Base-by-base conservation (phyloP, 1,139 yeast species). In the Pneumocystis wakefieldiae region DNA sequence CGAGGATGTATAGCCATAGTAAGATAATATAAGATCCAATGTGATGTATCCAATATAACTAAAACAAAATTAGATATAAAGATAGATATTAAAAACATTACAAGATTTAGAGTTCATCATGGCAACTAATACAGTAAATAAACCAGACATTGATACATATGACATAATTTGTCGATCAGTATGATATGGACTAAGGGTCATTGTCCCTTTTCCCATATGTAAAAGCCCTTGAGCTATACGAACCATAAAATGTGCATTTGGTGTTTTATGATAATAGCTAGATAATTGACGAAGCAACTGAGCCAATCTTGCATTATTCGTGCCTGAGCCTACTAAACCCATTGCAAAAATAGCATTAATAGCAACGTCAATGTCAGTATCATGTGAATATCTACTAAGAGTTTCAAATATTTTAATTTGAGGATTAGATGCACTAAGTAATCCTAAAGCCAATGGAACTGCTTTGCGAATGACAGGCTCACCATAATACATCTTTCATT, bases 281-380 rank as follows among this genome's bases (percentile, higher is more conserved):
- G 98, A 97, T 71, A 94, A 81, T 75, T 92, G 97, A 74, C 98
- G 83, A 71, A 94, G 81, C 68, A 94, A 80, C 77, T 92, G 98
- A 1, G 97, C 97, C 69, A 94, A 80, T 77, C 99, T 86, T 8
- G 99, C 98, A 73, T 94, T 94, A 76, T 92, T 91, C 55, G 98
- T 94, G 76, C 99, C 99, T 37, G 97, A 94, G 72, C 98, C 98
- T 69, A 92, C 96, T 68, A 94, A 77, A 65, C 99, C 98, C 98
- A 94, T 91, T 59, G 96, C 85, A 72, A 88, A 91, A 67, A 92
- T 91, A 37, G 98, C 91, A 73, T 91, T 94, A 74, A 86, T 86
- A 4, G 98, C 96, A 65, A 94, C 97, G 72, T 89, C 96, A 70
- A 88, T 78, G 74, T 92, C 97, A 65, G 90, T 85, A 72, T 94